Conservation (phyloP, 2,329 filamentous ascomycete genomes). For the Cryoendolithus antarcticus region DNA sequence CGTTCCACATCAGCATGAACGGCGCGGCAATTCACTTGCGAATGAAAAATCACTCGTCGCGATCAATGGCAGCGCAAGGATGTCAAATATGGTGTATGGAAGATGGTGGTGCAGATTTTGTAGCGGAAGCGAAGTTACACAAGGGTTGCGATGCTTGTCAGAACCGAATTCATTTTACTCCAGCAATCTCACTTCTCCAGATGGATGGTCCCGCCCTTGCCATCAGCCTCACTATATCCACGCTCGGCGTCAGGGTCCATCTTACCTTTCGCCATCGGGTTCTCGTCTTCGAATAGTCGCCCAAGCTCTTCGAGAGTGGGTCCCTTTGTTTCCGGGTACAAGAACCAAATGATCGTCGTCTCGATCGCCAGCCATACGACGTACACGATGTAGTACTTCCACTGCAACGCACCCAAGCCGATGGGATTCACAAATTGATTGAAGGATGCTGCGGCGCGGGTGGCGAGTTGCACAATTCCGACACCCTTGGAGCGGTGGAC, state of each 20-base stretch:
- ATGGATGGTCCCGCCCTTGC: too few relatives aligned
- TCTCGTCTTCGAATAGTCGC: slow-evolving; percentile 43
- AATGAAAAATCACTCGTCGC: too few relatives aligned
- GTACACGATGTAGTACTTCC: slow-evolving; percentile 10
- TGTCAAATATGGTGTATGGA: too few relatives aligned
- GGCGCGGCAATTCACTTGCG: too few relatives aligned
- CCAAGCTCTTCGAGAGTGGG: slow-evolving; percentile 66
- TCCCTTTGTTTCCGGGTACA: slow-evolving; percentile 56
- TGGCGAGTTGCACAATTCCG: slow-evolving; percentile 3
- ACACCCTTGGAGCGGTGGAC: slow-evolving; percentile 4
- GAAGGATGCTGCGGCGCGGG: slow-evolving; percentile 3
- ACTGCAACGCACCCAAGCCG: slow-evolving; percentile 8
- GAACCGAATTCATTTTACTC: too few relatives aligned
- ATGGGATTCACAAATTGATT: slow-evolving; percentile 12
- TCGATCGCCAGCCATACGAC: slow-evolving; percentile 9
- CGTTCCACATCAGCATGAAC: too few relatives aligned
- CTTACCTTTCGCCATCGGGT: slow-evolving; percentile 2
- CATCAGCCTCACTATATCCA: too few relatives aligned
- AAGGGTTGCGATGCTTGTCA: too few relatives aligned
- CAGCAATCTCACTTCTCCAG: too few relatives aligned
- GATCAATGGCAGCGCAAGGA: too few relatives aligned
- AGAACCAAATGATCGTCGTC: slow-evolving; percentile 38
- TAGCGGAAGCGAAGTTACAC: too few relatives aligned
- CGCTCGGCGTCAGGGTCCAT: neutral
- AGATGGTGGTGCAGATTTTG: too few relatives aligned